These are phyloP conservation scores for Nakazawaea ambrosiae DNA, from an alignment of 805 yeast genomes.

Conservation along the genomic window DNA sequence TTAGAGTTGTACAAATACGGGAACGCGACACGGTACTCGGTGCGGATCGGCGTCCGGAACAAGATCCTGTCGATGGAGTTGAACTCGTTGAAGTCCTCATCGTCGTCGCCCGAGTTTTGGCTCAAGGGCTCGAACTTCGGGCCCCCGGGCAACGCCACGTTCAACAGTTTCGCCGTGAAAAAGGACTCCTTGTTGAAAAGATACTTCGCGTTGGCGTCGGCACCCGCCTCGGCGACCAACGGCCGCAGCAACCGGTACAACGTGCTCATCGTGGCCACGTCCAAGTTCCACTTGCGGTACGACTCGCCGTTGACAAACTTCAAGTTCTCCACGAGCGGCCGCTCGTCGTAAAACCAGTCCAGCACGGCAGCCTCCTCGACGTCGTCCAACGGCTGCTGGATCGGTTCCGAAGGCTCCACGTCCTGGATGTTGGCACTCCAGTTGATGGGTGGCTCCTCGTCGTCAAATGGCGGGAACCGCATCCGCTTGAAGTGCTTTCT, in stretches of 20 bases:
- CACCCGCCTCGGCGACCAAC: slow-evolving; percentile 48
- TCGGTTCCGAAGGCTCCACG: slow-evolving; percentile 64
- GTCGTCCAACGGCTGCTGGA: slow-evolving; percentile 58
- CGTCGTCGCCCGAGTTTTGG: slow-evolving; percentile 50
- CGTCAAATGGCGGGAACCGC: slow-evolving; percentile 95
- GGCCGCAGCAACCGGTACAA: slow-evolving; percentile 69
- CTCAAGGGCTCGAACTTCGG: slow-evolving; percentile 89
- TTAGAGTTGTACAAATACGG: slow-evolving; percentile 80
- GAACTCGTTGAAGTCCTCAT: slow-evolving; percentile 82
- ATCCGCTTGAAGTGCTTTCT: slow-evolving; percentile 84
- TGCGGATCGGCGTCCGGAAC: slow-evolving; percentile 65
- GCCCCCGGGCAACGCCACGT: slow-evolving; percentile 87
- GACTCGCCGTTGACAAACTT: slow-evolving; percentile 67
- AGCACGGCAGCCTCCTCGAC: slow-evolving; percentile 51
- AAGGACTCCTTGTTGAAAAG: slow-evolving; percentile 76
- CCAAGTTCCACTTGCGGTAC: slow-evolving; percentile 65
- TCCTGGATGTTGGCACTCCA: slow-evolving; percentile 78
- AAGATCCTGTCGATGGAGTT: slow-evolving; percentile 84
- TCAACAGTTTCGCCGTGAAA: slow-evolving; percentile 85
- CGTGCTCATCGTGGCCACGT: slow-evolving; percentile 53
- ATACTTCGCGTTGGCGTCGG: slow-evolving; percentile 55
- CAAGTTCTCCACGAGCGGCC: slow-evolving; percentile 57
- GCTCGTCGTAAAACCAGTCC: slow-evolving; percentile 79
- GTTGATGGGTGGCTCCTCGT: slow-evolving; percentile 88
- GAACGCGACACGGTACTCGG: slow-evolving; percentile 82